These are phyloP conservation scores for Cymbomonas tetramitiformis DNA, from an alignment of 139 green algal species.

Conservation along the genomic window DNA sequence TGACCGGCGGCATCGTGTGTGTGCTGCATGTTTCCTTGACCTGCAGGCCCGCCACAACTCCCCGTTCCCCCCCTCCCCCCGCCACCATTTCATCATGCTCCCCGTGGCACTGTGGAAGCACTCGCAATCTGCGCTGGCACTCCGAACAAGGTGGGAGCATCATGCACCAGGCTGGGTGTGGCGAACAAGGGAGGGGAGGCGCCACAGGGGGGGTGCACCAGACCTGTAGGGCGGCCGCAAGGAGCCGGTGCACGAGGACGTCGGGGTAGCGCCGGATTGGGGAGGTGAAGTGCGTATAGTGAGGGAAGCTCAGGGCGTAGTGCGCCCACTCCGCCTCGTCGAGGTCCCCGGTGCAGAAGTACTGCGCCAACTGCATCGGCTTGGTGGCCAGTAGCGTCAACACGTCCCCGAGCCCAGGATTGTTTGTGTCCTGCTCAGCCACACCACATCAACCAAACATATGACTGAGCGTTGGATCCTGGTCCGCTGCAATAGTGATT, in stretches of 20 bases:
- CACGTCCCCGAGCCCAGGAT: too few species aligned
- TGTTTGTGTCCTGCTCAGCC: not conserved
- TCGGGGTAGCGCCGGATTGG: conserved; percentile 42
- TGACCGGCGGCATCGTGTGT: too few species aligned
- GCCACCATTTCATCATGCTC: too few species aligned
- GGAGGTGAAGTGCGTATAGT: conserved; percentile 45
- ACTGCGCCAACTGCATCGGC: conserved; percentile 67
- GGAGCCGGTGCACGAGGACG: conserved; percentile 35
- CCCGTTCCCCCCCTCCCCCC: not conserved
- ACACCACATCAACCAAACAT: not conserved
- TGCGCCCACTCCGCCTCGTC: conserved; percentile 27
- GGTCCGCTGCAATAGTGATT: not conserved
- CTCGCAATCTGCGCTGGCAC: too few species aligned
- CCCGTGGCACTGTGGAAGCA: too few species aligned
- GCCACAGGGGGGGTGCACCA: too few species aligned
- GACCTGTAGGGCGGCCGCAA: conserved; percentile 28
- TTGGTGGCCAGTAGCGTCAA: conserved; percentile 61
- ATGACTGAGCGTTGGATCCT: not conserved
- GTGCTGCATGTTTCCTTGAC: too few species aligned
- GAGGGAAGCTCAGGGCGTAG: conserved; percentile 28
- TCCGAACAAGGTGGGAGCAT: too few species aligned
- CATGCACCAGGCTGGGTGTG: too few species aligned
- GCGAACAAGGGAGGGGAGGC: too few species aligned
- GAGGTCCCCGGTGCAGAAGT: conserved; percentile 32
- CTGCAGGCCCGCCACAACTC: not conserved